Percentiles rank a stretch among this genome's conserved stretches.
Evolutionary conservation across 768 basidiomycete genomes (phyloP).

Genomic region (Neoboletus magnificus): DNA sequence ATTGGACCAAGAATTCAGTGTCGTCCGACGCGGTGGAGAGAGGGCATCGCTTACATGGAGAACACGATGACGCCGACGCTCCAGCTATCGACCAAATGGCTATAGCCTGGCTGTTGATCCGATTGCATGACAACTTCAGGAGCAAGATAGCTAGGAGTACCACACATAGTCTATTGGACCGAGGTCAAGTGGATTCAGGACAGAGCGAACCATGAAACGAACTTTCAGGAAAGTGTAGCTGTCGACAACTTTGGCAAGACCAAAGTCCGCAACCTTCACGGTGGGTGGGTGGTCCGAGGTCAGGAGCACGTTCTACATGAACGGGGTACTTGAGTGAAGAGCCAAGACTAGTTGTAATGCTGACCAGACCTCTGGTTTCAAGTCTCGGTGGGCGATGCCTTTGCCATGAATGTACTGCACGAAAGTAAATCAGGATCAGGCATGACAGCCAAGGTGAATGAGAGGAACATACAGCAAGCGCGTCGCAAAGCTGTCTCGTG

Average conservation of each 20-base stretch:
- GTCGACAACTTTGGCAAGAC: slow-evolving; percentile 89
- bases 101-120: slow-evolving; percentile 64
- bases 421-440: slow-evolving; percentile 12
- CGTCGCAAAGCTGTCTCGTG: slow-evolving; percentile 81
- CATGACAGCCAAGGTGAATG: background rate
- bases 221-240: slow-evolving; percentile 75
- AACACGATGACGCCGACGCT: slow-evolving; percentile 94
- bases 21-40: background rate
- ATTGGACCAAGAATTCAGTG: slow-evolving; percentile 1
- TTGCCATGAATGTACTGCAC: slow-evolving; percentile 62
- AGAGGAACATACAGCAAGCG: slow-evolving; percentile 52
- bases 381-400: slow-evolving; percentile 87
- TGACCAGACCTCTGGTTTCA: slow-evolving; percentile 73
- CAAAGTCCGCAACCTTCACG: slow-evolving; percentile 94
- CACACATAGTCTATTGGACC: slow-evolving; percentile 78
- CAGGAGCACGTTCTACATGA: slow-evolving; percentile 72
- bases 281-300: slow-evolving; percentile 63
- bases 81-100: slow-evolving; percentile 92
- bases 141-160: slow-evolving; percentile 91
- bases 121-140: slow-evolving; percentile 80
- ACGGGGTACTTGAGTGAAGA: slow-evolving; percentile 1
- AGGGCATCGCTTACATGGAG: slow-evolving; percentile 61
- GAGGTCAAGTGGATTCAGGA: background rate
- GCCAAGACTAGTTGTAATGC: background rate
- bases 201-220: slow-evolving; percentile 19